Conservation (phyloP, 202 grass and related monocot species). For the Carex arenaria region DNA sequence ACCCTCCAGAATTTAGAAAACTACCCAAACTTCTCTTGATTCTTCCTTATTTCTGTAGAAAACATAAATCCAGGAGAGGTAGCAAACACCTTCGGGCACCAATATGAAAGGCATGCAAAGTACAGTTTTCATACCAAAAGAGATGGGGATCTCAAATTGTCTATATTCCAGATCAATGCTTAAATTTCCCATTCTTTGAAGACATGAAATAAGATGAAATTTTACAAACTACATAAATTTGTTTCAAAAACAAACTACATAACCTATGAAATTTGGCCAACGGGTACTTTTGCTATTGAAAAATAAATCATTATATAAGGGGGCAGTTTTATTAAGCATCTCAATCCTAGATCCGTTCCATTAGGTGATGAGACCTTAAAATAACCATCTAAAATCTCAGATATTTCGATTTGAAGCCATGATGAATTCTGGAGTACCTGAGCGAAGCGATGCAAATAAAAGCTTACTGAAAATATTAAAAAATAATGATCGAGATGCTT, state of each 20-base stretch:
- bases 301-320: background rate
- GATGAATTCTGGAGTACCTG: background rate
- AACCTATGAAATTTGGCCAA: background rate
- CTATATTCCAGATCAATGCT: background rate
- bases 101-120: no score
- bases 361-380: background rate
- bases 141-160: background rate
- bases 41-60: background rate
- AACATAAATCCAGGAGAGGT: background rate
- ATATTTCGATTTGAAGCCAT: background rate
- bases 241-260: background rate
- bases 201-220: background rate
- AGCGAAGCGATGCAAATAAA: background rate
- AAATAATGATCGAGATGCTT: slow-evolving; percentile 17
- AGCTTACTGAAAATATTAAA: background rate
- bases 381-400: background rate
- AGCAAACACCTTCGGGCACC: background rate
- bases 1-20: background rate
- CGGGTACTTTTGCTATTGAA: background rate
- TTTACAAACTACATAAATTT: background rate
- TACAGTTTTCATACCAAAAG: background rate
- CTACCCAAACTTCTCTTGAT: background rate
- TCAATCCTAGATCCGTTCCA: background rate
- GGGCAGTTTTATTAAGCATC: background rate
- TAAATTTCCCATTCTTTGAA: background rate